Base-by-base conservation (phyloP, 108 stramenopile genomes). In the Cyclostephanos invisitatus region DNA sequence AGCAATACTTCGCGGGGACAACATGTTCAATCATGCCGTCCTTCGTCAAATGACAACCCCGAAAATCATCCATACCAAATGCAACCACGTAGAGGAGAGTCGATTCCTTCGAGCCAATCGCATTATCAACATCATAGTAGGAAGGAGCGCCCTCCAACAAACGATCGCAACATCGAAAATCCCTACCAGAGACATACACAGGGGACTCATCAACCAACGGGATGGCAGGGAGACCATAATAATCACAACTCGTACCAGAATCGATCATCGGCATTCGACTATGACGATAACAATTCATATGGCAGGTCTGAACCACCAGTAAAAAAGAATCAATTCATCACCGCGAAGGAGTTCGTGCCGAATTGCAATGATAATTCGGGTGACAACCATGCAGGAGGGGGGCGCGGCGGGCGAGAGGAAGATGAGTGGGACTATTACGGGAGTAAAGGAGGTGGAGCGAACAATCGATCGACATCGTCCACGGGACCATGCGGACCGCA, bases 291-390 rank as follows among this genome's bases (percentile, higher is more conserved):
- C 67, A 57, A 70, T 62, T 37, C 64, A 48, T 56, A 59, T 53
- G 35, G 60, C 25, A 46, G 0, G 58, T 44, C 40, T 54, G 54
- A 77, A 24, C 47, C 8, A 56, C 7, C 37, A 14, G 42, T 21
- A 35, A 82, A 82, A 37, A 29, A 32, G 25, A 93, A 93, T 77
- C 89, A 88, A 54, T 93, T 93, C 70, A 83, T 74, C 27, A 88
- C 89, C 0, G 92, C 92, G 27, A 77, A 50, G 53, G 82, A 83
- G 37, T 58, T 83, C 50, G 60, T 62, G n/a, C 59, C 59, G 8
- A 77, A 69, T 32, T 62, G 60, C 24, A 57, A 74, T n/a, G 56
- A 59, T 40, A 67, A 22, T 35, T 46, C 58, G 22, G 46, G 63
- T 47, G 12, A 57, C 56, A 58, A 61, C 69, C n/a, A 38, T 7